Evolutionary conservation across 441 rosid genomes (phyloP).

Genomic region (Erysimum cheiri): DNA sequence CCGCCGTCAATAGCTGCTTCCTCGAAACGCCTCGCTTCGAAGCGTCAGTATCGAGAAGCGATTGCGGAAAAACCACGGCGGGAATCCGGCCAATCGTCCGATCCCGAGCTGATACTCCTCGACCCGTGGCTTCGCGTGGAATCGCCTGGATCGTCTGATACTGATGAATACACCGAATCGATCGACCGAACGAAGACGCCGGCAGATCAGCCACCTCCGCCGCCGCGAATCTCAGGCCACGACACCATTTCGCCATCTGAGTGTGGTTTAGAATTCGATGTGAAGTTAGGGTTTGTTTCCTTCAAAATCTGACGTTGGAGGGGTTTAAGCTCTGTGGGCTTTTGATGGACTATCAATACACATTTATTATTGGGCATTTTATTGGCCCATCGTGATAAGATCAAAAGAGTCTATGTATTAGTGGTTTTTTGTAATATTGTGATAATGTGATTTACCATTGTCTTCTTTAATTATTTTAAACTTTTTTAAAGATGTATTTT

Average conservation of each 20-base stretch:
- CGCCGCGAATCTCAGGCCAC: slow-evolving; percentile 51
- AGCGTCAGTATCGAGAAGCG: slow-evolving; percentile 55
- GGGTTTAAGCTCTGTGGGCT: slow-evolving; percentile 44
- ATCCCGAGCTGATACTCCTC: slow-evolving; percentile 67
- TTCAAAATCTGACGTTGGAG: slow-evolving; percentile 22
- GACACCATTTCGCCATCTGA: slow-evolving; percentile 58
- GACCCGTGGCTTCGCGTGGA: slow-evolving; percentile 75
- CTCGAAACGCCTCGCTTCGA: slow-evolving; percentile 52
- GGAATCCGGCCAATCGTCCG: slow-evolving; percentile 87
- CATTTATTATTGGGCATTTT: not conserved
- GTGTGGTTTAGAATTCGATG: slow-evolving; percentile 18
- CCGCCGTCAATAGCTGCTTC: slow-evolving; percentile 79
- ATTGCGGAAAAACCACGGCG: slow-evolving; percentile 79
- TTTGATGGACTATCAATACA: not conserved
- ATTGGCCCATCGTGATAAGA: not conserved
- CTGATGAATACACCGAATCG: slow-evolving; percentile 38
- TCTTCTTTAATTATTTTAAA: not conserved
- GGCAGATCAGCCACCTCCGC: slow-evolving; percentile 46
- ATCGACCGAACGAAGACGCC: slow-evolving; percentile 28
- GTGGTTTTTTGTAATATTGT: not conserved
- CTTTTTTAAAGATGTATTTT: not conserved
- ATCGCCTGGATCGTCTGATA: slow-evolving; percentile 91
- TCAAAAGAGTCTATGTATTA: not conserved
- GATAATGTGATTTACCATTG: not conserved
- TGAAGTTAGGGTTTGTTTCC: slow-evolving; percentile 40